Evolutionary conservation across 2,329 filamentous ascomycete genomes (phyloP).

Genomic region (Xylaria sp.): DNA sequence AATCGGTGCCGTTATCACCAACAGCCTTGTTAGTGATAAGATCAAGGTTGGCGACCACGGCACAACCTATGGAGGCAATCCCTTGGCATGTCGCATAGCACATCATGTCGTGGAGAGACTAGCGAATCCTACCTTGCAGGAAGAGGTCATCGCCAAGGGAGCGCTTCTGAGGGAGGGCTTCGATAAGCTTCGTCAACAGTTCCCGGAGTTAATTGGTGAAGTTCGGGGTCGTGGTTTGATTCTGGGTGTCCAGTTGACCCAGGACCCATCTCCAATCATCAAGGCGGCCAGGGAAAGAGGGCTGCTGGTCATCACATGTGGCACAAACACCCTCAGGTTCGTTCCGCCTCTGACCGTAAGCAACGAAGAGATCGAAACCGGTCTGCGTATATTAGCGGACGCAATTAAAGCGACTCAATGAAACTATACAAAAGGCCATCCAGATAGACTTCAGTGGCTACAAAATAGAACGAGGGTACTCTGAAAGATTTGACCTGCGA

Average conservation of each 20-base stretch:
- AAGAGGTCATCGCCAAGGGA: constrained; percentile 74
- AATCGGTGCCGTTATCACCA: constrained; percentile 81
- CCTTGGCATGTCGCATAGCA: constrained; percentile 83
- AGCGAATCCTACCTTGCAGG: constrained; percentile 75
- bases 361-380: constrained; percentile 81
- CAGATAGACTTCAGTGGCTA: constrained; percentile 9
- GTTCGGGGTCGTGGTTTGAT: constrained; percentile 86
- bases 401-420: constrained; percentile 57
- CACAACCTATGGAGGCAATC: constrained; percentile 94
- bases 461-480: constrained; percentile 9
- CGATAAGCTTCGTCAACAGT: constrained; percentile 58
- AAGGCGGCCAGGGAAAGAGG: constrained; percentile 89
- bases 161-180: constrained; percentile 62
- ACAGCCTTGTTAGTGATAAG: constrained; percentile 71
- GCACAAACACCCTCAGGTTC: constrained; percentile 90
- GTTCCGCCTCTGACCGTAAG: constrained; percentile 87
- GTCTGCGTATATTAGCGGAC: constrained; percentile 79
- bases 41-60: constrained; percentile 83
- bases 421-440: constrained; percentile 1
- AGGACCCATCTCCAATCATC: constrained; percentile 78
- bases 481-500: not conserved
- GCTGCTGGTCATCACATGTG: constrained; percentile 89
- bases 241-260: constrained; percentile 82
- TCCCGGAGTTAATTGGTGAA: constrained; percentile 79
- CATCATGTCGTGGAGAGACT: constrained; percentile 87